A percentile compares a stretch with the other conserved stretches of the same genome.
Evolutionary conservation across 2,329 filamentous ascomycete genomes (phyloP).

Genomic region (Intubia oerlemansii): DNA sequence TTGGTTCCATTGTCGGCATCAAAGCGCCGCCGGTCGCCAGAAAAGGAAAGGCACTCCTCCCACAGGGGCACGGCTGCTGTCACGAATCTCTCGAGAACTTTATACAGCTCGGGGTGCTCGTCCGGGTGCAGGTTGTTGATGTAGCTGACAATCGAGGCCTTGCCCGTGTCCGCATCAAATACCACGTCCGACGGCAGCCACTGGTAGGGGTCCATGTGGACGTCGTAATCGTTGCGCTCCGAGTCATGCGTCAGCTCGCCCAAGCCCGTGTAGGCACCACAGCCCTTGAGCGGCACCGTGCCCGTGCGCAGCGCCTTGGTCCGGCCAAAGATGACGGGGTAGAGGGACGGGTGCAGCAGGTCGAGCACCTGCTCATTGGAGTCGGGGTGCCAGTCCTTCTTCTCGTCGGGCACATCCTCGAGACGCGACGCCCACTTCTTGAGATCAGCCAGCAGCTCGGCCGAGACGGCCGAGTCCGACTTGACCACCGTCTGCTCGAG

Average conservation of each 20-base stretch:
- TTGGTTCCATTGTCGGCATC: not conserved
- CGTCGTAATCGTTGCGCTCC: not conserved
- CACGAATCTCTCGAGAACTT: conserved; percentile 15
- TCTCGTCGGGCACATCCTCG: conserved; percentile 17
- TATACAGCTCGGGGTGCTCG: conserved; percentile 13
- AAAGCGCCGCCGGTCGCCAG: conserved; percentile 3
- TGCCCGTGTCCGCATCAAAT: conserved; percentile 11
- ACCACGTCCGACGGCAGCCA: conserved; percentile 17
- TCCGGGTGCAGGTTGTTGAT: conserved; percentile 23
- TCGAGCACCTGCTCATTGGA: conserved; percentile 31
- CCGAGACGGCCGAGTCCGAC: conserved; percentile 24
- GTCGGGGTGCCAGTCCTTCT: conserved; percentile 31
- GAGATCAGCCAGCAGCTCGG: conserved; percentile 13
- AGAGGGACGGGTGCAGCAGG: conserved; percentile 37
- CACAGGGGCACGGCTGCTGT: conserved; percentile 18
- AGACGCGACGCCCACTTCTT: conserved; percentile 18
- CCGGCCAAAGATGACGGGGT: conserved; percentile 25
- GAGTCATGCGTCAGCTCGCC: conserved; percentile 6
- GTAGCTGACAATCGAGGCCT: conserved; percentile 17
- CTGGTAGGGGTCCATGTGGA: conserved; percentile 8
- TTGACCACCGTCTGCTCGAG: conserved; percentile 22
- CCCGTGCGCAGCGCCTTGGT: conserved; percentile 13
- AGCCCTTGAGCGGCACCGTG: conserved; percentile 11
- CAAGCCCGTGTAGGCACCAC: conserved; percentile 8
- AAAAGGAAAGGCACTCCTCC: conserved; percentile 11